Percentiles rank a stretch among this genome's conserved stretches.
Evolutionary conservation across 1,284 basidiomycete genomes (phyloP).

Genomic region (Cutaneotrichosporon cavernicola): DNA sequence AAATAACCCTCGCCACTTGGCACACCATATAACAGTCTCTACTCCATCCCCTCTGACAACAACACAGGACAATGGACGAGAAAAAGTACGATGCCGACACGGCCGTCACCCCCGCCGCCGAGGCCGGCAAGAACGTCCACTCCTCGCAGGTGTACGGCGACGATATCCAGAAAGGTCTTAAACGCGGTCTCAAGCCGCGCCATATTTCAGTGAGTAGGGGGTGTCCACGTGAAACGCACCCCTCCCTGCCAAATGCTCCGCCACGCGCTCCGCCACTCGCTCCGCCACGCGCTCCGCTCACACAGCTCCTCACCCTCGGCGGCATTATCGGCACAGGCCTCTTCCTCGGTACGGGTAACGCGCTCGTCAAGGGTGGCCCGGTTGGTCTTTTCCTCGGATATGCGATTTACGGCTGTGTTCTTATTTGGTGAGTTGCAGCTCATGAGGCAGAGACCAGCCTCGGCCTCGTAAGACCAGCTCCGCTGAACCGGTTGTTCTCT

Average conservation of each 20-base stretch:
- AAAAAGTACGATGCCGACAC: background rate
- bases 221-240: too few relatives aligned
- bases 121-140: background rate
- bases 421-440: conserved; percentile 28
- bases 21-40: too few relatives aligned
- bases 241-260: background rate
- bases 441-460: too few relatives aligned
- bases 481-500: too few relatives aligned
- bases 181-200: conserved; percentile 2
- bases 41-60: background rate
- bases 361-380: conserved; percentile 51
- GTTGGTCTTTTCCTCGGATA: conserved; percentile 27
- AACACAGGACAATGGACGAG: background rate
- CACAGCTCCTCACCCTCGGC: conserved; percentile 67
- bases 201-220: background rate
- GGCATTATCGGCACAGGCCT: conserved; percentile 15
- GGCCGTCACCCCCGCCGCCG: background rate
- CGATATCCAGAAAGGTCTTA: conserved; percentile 7
- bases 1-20: too few relatives aligned
- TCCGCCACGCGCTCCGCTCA: conserved; percentile 15
- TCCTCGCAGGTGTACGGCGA: conserved; percentile 1
- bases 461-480: too few relatives aligned
- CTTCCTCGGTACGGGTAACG: conserved; percentile 16
- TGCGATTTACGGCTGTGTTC: conserved; percentile 45
- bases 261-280: background rate